Percentiles rank a stretch among this genome's conserved stretches.
Evolutionary conservation across 192 early-diverging fungal species (phyloP).

Genomic region (Backusella tarrabulga): DNA sequence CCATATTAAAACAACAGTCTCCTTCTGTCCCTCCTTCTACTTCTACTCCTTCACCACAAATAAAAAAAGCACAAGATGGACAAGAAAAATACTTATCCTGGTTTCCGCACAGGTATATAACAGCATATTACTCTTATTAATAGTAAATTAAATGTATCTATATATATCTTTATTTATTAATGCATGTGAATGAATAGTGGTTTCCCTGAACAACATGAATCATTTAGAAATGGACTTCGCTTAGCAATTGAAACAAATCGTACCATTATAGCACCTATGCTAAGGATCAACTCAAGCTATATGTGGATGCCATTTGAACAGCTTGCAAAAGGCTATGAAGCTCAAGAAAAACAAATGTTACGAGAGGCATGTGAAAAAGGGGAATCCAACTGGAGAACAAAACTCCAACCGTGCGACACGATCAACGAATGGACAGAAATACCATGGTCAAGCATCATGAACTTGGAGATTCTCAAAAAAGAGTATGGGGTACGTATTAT

Average conservation of each 20-base stretch:
- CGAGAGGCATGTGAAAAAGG: neutral
- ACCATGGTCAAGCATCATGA: conserved; percentile 25
- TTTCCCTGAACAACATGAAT: conserved; percentile 23
- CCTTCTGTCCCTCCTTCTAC: neutral
- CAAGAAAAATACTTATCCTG: conserved; percentile 15
- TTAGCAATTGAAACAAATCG: conserved; percentile 24
- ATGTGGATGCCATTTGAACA: conserved; percentile 15
- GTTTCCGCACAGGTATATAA: conserved; percentile 9
- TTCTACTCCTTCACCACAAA: neutral
- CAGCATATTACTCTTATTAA: neutral
- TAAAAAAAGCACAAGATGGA: neutral
- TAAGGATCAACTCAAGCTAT: conserved; percentile 11
- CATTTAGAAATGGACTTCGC: conserved; percentile 26
- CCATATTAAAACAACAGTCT: conserved; percentile 3
- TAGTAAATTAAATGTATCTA: neutral
- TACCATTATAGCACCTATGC: conserved; percentile 20
- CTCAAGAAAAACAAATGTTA: conserved; percentile 13
- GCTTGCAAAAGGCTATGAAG: conserved; percentile 22
- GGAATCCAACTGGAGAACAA: neutral
- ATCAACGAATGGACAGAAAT: conserved; percentile 22
- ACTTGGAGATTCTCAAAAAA: conserved; percentile 5
- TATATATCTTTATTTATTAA: neutral
- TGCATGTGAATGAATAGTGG: neutral
- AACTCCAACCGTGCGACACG: conserved; percentile 2
- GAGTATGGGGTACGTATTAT: conserved; percentile 17